Conservation (phyloP, 2,329 filamentous ascomycete species). For the Apiospora hydei region DNA sequence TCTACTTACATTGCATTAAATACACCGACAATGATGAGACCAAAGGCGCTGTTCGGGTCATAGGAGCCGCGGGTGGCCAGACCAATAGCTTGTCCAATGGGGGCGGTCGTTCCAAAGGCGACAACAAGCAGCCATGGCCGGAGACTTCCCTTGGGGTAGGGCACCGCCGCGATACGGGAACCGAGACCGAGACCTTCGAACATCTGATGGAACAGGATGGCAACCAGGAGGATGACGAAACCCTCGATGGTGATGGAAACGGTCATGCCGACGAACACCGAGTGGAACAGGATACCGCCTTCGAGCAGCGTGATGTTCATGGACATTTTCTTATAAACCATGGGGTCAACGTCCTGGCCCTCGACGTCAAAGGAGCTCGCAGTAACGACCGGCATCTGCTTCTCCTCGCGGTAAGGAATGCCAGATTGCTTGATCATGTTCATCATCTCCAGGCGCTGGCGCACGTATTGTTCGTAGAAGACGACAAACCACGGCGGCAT, state of each 20-base stretch:
- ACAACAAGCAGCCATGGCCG: conserved; percentile 68
- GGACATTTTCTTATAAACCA: conserved; percentile 66
- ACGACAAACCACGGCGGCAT: conserved; percentile 70
- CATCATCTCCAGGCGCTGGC: conserved; percentile 66
- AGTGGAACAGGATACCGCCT: conserved; percentile 81
- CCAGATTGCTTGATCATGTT: conserved; percentile 55
- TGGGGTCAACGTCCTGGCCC: conserved; percentile 51
- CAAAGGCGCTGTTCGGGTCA: conserved; percentile 69
- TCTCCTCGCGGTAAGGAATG: conserved; percentile 31
- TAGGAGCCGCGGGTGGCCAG: conserved; percentile 63
- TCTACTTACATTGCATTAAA: conserved; percentile 68
- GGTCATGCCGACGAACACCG: conserved; percentile 78
- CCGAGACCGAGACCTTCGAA: conserved; percentile 75
- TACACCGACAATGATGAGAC: conserved; percentile 68
- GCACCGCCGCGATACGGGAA: conserved; percentile 72
- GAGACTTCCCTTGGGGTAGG: conserved; percentile 62
- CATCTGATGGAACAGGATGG: conserved; percentile 76
- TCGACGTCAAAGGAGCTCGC: conserved; percentile 52
- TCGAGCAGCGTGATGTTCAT: conserved; percentile 79
- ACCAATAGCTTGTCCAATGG: conserved; percentile 71
- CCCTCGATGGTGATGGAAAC: conserved; percentile 73
- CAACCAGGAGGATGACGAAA: conserved; percentile 71
- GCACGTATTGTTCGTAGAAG: conserved; percentile 69
- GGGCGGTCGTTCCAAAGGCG: conserved; percentile 69
- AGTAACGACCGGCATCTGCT: conserved; percentile 42